Evolutionary conservation across 306 rosid species (phyloP).

Genomic region (Castanea sativa): DNA sequence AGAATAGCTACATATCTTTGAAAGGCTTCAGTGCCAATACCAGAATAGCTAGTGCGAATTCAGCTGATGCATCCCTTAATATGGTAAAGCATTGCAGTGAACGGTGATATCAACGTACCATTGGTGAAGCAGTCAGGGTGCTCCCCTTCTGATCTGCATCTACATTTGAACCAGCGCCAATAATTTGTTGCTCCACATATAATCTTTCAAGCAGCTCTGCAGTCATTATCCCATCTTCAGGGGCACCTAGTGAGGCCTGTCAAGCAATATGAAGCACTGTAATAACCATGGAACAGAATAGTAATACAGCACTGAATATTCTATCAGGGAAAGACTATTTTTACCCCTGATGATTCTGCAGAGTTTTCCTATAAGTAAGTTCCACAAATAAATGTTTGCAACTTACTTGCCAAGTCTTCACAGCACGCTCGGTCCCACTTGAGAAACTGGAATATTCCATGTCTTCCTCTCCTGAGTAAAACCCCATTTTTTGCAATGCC

Average conservation of each 20-base stretch:
- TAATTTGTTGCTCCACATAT: constrained; percentile 27
- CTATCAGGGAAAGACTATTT: not conserved
- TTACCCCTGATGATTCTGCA: not conserved
- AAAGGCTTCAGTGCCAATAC: not conserved
- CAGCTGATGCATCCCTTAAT: not conserved
- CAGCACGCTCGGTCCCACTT: constrained; percentile 86
- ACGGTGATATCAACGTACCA: constrained; percentile 37
- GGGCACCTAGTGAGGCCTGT: constrained; percentile 60
- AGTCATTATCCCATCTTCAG: constrained; percentile 86
- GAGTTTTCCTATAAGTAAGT: not conserved
- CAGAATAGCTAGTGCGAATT: not conserved
- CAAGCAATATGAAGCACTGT: constrained; percentile 16
- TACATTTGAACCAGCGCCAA: constrained; percentile 25
- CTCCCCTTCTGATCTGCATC: constrained; percentile 23
- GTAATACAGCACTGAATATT: not conserved
- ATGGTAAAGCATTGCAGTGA: not conserved
- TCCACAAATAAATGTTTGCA: constrained; percentile 7
- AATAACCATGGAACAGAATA: constrained; percentile 10
- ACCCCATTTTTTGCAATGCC: constrained; percentile 72
- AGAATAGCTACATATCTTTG: not conserved
- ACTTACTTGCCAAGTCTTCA: constrained; percentile 98
- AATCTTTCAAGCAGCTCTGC: constrained; percentile 69
- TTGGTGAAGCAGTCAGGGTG: constrained; percentile 21
- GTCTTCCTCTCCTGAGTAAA: constrained; percentile 92
- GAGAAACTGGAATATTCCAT: constrained; percentile 83